These are phyloP conservation scores for Microsporum audouinii DNA, from an alignment of 2,329 filamentous ascomycete species.

Conservation along the genomic window DNA sequence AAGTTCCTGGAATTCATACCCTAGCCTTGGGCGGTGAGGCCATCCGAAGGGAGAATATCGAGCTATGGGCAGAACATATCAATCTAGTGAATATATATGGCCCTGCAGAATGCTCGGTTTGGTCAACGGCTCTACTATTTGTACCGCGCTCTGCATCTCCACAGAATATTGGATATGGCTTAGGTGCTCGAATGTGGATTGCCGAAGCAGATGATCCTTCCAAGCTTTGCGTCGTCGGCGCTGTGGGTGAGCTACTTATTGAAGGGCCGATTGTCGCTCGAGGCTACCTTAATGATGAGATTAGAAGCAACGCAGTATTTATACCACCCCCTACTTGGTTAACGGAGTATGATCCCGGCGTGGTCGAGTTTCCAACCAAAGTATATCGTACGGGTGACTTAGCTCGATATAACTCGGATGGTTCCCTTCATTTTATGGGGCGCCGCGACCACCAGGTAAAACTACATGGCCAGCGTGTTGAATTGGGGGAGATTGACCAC, in stretches of 20 bases:
- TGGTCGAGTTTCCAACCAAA: background rate
- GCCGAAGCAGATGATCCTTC: conserved; percentile 20
- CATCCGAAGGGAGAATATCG: conserved; percentile 17
- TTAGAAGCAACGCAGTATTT: conserved; percentile 23
- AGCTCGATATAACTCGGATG: conserved; percentile 16
- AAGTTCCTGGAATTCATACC: conserved; percentile 28
- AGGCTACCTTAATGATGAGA: conserved; percentile 33
- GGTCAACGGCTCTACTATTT: conserved; percentile 16
- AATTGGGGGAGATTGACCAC: conserved; percentile 32
- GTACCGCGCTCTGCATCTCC: background rate
- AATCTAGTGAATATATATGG: conserved; percentile 31
- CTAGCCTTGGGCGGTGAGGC: conserved; percentile 22
- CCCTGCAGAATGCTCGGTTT: conserved; percentile 28
- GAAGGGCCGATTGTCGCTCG: conserved; percentile 29
- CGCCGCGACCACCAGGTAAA: background rate
- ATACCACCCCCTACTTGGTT: conserved; percentile 42
- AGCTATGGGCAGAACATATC: conserved; percentile 26
- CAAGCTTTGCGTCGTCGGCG: conserved; percentile 13
- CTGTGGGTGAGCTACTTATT: conserved; percentile 27
- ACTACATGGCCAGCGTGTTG: conserved; percentile 1
- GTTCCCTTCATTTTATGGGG: conserved; percentile 13
- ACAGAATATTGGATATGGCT: conserved; percentile 12
- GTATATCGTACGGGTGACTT: conserved; percentile 46
- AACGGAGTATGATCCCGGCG: conserved; percentile 3
- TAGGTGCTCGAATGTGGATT: conserved; percentile 19